Evolutionary conservation across 768 basidiomycete species (phyloP).

Genomic region (Xerocomellus intermedius): DNA sequence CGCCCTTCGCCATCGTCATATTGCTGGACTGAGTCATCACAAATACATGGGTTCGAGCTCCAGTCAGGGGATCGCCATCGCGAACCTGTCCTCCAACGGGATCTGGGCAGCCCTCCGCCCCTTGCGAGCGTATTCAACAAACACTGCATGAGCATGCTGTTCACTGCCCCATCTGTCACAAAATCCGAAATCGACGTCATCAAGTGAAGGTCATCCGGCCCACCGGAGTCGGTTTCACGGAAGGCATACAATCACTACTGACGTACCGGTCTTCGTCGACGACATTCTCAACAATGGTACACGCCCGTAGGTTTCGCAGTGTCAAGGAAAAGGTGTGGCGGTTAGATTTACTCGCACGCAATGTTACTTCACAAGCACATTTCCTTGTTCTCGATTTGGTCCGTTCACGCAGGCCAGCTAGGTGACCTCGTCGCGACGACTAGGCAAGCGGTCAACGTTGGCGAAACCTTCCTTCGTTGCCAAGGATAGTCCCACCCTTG

Average conservation of each 20-base stretch:
- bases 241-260: constrained; percentile 30
- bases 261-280: too few species aligned
- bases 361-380: too few species aligned
- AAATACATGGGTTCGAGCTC: constrained; percentile 34
- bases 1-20: constrained; percentile 45
- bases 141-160: constrained; percentile 39
- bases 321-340: not conserved
- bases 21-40: constrained; percentile 32
- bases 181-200: constrained; percentile 46
- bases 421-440: too few species aligned
- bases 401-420: too few species aligned
- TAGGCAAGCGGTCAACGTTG: too few species aligned
- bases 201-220: constrained; percentile 38
- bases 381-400: too few species aligned
- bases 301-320: not conserved
- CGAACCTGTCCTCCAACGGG: constrained; percentile 40
- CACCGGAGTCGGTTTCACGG: constrained; percentile 32
- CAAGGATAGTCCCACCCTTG: too few species aligned
- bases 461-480: too few species aligned
- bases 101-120: constrained; percentile 2
- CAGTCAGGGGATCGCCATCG: constrained; percentile 39
- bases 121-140: constrained; percentile 44
- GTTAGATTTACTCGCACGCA: not conserved
- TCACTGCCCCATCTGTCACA: constrained; percentile 50
- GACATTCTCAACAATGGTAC: not conserved